These are phyloP conservation scores for Kwoniella mangroviensis DNA, from an alignment of 768 basidiomycete species.

Conservation along the genomic window DNA sequence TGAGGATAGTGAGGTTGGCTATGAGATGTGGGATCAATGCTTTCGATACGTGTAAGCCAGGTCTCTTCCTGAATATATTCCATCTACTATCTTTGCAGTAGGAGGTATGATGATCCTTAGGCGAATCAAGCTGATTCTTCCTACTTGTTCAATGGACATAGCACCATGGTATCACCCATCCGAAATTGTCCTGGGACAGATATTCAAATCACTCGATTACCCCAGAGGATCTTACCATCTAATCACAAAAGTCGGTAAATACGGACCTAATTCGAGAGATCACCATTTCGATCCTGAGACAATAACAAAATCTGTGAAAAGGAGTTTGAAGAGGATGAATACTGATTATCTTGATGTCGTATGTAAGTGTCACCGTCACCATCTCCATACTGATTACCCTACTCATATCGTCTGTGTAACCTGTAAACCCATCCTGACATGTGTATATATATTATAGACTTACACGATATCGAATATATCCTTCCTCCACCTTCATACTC, in stretches of 20 bases:
- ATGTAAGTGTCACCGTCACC: constrained; percentile 43
- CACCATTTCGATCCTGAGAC: constrained; percentile 51
- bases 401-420: background rate
- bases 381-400: background rate
- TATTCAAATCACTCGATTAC: constrained; percentile 41
- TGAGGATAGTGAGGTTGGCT: constrained; percentile 52
- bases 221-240: constrained; percentile 53
- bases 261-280: constrained; percentile 41
- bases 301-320: constrained; percentile 43
- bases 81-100: background rate
- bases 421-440: background rate
- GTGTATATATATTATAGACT: constrained; percentile 36
- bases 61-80: background rate
- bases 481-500: constrained; percentile 28
- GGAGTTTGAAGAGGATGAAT: constrained; percentile 51
- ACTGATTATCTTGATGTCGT: constrained; percentile 57
- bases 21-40: constrained; percentile 55
- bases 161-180: constrained; percentile 59
- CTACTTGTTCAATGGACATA: background rate
- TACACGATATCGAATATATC: constrained; percentile 58
- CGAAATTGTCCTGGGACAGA: constrained; percentile 56
- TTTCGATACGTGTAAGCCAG: constrained; percentile 53
- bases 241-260: constrained; percentile 58
- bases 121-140: background rate
- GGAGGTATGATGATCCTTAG: too few relatives aligned